Evolutionary conservation across 1,284 basidiomycete species (phyloP).

Genomic region (Boletellus sp.): DNA sequence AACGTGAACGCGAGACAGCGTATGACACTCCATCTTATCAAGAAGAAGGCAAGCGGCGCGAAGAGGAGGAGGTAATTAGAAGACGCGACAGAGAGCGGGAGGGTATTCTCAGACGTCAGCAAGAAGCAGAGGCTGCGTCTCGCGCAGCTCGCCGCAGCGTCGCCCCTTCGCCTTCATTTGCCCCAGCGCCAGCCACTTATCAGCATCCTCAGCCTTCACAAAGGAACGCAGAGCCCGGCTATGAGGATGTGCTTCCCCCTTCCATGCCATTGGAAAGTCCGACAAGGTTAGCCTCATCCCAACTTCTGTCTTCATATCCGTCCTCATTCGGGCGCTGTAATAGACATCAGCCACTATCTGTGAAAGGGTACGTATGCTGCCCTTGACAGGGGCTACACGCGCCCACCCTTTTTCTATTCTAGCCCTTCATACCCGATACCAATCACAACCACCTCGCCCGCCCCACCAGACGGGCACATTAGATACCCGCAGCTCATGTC

Average conservation of each 20-base stretch:
- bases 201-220: constrained; percentile 26
- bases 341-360: constrained; percentile 22
- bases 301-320: constrained; percentile 26
- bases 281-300: constrained; percentile 36
- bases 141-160: constrained; percentile 23
- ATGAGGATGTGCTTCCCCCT: constrained; percentile 27
- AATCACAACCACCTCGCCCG: constrained; percentile 50
- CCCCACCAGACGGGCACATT: constrained; percentile 41
- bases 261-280: constrained; percentile 46
- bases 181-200: constrained; percentile 15
- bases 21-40: constrained; percentile 18
- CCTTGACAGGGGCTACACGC: constrained; percentile 2
- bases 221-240: constrained; percentile 20
- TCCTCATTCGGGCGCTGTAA: constrained; percentile 17
- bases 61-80: constrained; percentile 31
- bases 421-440: constrained; percentile 36
- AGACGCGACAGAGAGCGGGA: constrained; percentile 42
- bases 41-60: constrained; percentile 27
- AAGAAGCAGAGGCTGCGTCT: constrained; percentile 36
- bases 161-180: constrained; percentile 22
- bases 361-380: constrained; percentile 27
- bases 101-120: constrained; percentile 45
- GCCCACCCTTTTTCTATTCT: constrained; percentile 18
- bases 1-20: constrained; percentile 17
- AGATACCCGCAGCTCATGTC: constrained; percentile 55